A percentile compares a stretch with the other conserved stretches of the same genome.
These are phyloP conservation scores for Dothistroma pini DNA, from an alignment of 2,329 filamentous ascomycete genomes.

Conservation along the genomic window DNA sequence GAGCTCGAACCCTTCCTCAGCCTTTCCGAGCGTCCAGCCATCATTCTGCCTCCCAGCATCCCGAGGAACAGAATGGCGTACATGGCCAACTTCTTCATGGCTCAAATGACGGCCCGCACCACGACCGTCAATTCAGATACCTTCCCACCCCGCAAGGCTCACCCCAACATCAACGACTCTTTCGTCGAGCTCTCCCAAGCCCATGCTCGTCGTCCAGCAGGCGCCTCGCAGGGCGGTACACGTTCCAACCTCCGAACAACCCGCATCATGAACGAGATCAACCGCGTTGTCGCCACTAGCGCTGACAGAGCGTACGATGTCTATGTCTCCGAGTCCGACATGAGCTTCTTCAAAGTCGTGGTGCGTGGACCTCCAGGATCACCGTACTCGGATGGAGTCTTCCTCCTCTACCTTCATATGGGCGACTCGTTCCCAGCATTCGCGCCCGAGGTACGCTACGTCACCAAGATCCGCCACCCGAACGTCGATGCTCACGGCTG, in stretches of 20 bases:
- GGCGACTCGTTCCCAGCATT: constrained; percentile 37
- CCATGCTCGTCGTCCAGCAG: neutral
- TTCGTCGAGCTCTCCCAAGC: constrained; percentile 29
- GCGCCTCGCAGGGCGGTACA: constrained; percentile 4
- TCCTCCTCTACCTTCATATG: constrained; percentile 39
- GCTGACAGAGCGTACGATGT: constrained; percentile 37
- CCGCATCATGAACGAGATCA: constrained; percentile 35
- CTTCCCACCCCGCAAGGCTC: constrained; percentile 34
- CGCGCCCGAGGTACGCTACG: constrained; percentile 36
- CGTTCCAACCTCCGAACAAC: constrained; percentile 28
- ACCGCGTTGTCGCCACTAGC: constrained; percentile 28
- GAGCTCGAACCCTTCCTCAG: constrained; percentile 40
- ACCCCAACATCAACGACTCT: constrained; percentile 32
- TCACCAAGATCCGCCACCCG: constrained; percentile 39
- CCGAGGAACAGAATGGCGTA: constrained; percentile 4
- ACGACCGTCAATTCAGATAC: constrained; percentile 31
- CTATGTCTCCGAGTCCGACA: constrained; percentile 39
- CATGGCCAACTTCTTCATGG: constrained; percentile 13
- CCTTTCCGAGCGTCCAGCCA: constrained; percentile 33
- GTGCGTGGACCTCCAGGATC: constrained; percentile 36
- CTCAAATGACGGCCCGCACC: constrained; percentile 4
- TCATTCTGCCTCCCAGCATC: constrained; percentile 9
- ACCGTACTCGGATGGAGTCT: constrained; percentile 34
- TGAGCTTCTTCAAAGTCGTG: constrained; percentile 42
- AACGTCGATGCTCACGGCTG: constrained; percentile 39